These are phyloP conservation scores for Epichloe coenophiala DNA, from an alignment of 2,329 filamentous ascomycete species.

Conservation along the genomic window DNA sequence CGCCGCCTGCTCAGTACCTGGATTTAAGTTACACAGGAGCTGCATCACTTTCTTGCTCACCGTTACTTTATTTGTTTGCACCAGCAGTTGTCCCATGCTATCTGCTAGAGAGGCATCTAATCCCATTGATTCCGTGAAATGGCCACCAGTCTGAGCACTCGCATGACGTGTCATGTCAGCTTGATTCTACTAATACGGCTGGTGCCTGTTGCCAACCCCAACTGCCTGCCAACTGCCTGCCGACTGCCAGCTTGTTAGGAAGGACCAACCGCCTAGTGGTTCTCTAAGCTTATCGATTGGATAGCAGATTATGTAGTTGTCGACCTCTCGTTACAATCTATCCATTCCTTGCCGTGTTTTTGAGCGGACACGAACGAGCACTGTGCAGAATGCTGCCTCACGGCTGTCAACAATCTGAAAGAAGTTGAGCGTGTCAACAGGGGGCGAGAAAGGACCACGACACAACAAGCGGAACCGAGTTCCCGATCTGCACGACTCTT, in stretches of 20 bases:
- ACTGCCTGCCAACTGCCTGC: not conserved
- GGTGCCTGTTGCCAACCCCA: not conserved
- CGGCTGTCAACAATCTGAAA: too few species aligned
- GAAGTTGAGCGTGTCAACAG: too few species aligned
- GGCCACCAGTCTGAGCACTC: not conserved
- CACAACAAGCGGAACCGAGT: constrained; percentile 5
- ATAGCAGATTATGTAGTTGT: too few species aligned
- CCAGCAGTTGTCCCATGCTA: not conserved
- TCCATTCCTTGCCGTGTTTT: too few species aligned
- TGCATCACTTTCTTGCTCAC: not conserved
- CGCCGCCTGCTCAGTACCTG: too few species aligned
- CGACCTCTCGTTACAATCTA: too few species aligned
- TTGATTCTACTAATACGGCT: not conserved
- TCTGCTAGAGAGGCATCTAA: not conserved
- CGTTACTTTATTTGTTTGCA: not conserved
- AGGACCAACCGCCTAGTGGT: not conserved
- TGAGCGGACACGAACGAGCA: too few species aligned
- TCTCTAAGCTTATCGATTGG: too few species aligned
- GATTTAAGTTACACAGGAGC: too few species aligned
- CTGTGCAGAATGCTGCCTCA: too few species aligned
- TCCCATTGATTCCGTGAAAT: not conserved
- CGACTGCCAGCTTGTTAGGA: not conserved
- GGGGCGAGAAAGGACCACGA: not conserved
- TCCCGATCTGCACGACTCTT: constrained; percentile 7
- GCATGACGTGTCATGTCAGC: not conserved